These are phyloP conservation scores for Stephanodiscus minutulus DNA, from an alignment of 108 stramenopile genomes.

Conservation along the genomic window DNA sequence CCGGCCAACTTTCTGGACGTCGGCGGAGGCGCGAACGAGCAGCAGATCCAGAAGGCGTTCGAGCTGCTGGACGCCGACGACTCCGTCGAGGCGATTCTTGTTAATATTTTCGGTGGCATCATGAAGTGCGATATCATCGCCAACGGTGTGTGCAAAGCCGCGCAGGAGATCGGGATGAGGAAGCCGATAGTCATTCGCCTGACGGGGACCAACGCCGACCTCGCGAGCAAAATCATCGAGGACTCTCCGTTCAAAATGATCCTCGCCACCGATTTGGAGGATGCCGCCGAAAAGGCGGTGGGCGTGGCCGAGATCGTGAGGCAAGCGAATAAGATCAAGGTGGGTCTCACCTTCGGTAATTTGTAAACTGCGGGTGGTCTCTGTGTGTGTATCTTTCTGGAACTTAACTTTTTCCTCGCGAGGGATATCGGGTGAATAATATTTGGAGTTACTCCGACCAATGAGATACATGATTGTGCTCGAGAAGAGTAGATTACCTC, in stretches of 20 bases:
- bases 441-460: too few relatives aligned
- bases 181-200: conserved; percentile 85
- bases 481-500: too few relatives aligned
- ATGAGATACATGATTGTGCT: too few relatives aligned
- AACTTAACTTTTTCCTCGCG: too few relatives aligned
- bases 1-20: conserved; percentile 90
- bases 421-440: too few relatives aligned
- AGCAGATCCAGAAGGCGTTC: conserved; percentile 60
- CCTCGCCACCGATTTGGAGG: conserved; percentile 81
- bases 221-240: conserved; percentile 67
- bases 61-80: conserved; percentile 59
- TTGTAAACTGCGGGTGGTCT: conserved; percentile 30
- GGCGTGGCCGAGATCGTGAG: conserved; percentile 75
- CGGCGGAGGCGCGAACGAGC: conserved; percentile 60
- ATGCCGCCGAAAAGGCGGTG: conserved; percentile 89
- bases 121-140: conserved; percentile 86
- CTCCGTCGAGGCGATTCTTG: conserved; percentile 70
- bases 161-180: conserved; percentile 66
- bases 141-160: conserved; percentile 76
- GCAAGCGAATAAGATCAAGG: conserved; percentile 71
- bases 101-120: conserved; percentile 90
- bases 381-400: too few relatives aligned
- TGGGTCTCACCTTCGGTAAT: conserved; percentile 74
- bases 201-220: conserved; percentile 79
- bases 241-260: conserved; percentile 74